Base-by-base conservation (phyloP, 2,329 filamentous ascomycete species). In the Chrysoporthe cubensis region DNA sequence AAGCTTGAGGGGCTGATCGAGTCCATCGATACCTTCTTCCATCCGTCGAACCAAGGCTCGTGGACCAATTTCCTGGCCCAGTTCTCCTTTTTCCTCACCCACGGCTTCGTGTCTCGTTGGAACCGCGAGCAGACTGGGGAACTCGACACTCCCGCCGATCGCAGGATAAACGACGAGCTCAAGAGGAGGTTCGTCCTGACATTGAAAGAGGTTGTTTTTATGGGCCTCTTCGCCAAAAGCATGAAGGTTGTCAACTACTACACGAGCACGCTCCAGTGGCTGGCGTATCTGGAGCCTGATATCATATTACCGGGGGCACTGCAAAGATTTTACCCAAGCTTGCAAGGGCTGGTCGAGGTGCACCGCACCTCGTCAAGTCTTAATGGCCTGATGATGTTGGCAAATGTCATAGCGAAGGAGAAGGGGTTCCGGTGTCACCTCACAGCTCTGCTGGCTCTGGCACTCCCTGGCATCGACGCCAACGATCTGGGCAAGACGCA, bases 381-480 rank as follows among this genome's bases (percentile, higher is more conserved):
- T 68, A 91, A 95, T 74, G 92, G 95, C 54, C 83, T 99, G 69
- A 94, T 97, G 80, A 93, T 97, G 84, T 88, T 98, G 70, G 92
- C 94, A 71, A 93, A 94, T 76, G 88, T 94, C 74, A 96, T 99
- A 87, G 90, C 94, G 16, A 90, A 92, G 76, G 93, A 94, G 52
- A 98, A 97, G 79, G 96, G 96, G n/a, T 97, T 96, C 77, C 88
- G 96, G 69, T 98, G 96, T 75, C 96, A 99, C 77, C 90, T 99
- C 71, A 99, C 96, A 1, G 95, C 95, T 0, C 82, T 99, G 46
- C 82, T 99, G n/a, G 96, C 95, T 5, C 85, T 99, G 69, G 93
- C 95, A 4, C 83, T 99, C 43, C 96, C 96, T 0, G 96, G 96
- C 32, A 97, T 99, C 68, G 96, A 99, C 79, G 94, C 96, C 71